Conservation (phyloP, 2,329 filamentous ascomycete species). For the Cercospora citrullina region DNA sequence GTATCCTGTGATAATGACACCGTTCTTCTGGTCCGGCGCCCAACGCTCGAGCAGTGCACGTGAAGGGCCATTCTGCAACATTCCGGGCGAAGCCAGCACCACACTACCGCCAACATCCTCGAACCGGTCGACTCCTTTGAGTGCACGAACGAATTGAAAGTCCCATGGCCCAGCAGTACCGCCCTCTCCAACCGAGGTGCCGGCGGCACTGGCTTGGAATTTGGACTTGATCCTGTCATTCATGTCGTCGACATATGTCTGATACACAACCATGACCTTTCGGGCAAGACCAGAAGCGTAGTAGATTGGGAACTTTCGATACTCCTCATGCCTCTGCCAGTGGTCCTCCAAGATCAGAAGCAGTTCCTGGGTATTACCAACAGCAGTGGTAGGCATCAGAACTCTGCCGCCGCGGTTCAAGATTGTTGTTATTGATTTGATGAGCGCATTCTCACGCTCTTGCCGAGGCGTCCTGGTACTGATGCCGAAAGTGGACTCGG, state of each 20-base stretch:
- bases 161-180: conserved; percentile 82
- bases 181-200: conserved; percentile 72
- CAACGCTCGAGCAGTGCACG: conserved; percentile 89
- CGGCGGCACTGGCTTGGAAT: conserved; percentile 82
- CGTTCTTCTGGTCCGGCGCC: conserved; percentile 95
- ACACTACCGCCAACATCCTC: conserved; percentile 95
- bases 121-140: conserved; percentile 92
- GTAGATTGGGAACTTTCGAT: conserved; percentile 90
- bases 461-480: conserved; percentile 87
- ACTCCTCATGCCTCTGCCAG: conserved; percentile 86
- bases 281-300: conserved; percentile 93
- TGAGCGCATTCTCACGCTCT: conserved; percentile 87
- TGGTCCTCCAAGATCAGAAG: conserved; percentile 95
- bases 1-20: conserved; percentile 98
- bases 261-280: conserved; percentile 98
- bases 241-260: conserved; percentile 97
- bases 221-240: conserved; percentile 97
- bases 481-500: conserved; percentile 95
- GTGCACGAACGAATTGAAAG: conserved; percentile 86
- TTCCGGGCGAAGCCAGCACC: conserved; percentile 96
- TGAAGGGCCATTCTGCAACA: conserved; percentile 96
- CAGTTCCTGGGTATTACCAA: conserved; percentile 90
- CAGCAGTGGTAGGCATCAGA: conserved; percentile 90
- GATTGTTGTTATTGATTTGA: conserved; percentile 91
- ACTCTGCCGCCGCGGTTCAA: conserved; percentile 90